A percentile compares a stretch with the other conserved stretches of the same genome.
phyloP scores from a whole-genome alignment of 139 green algal genomes.

The Chlamydomonas applanata region DNA sequence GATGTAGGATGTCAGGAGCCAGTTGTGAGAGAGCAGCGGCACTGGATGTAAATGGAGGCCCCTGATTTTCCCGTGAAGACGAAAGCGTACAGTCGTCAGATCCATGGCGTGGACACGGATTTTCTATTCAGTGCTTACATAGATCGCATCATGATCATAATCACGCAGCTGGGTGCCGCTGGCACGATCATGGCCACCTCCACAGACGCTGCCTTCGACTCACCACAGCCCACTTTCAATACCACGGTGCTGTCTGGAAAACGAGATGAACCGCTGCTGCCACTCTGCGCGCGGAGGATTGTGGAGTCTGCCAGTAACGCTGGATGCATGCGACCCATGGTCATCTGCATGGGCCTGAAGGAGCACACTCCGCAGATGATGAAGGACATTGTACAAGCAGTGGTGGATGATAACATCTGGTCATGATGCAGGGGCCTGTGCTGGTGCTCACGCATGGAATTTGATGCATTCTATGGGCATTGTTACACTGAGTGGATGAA shows the following conservation, averaged over 20 bases:
- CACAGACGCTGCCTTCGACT: constrained; percentile 1
- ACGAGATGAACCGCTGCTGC: constrained; percentile 41
- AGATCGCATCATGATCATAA: constrained; percentile 40
- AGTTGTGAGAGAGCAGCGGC: neutral
- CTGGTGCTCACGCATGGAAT: too few species aligned
- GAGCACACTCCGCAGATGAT: constrained; percentile 21
- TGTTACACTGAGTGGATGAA: too few species aligned
- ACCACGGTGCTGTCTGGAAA: constrained; percentile 39
- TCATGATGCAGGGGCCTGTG: neutral
- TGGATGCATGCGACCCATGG: constrained; percentile 40
- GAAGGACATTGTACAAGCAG: constrained; percentile 29
- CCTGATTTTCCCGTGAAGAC: constrained; percentile 30
- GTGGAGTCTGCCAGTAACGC: constrained; percentile 21
- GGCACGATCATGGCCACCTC: constrained; percentile 40
- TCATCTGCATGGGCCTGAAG: constrained; percentile 45
- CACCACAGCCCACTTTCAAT: constrained; percentile 35
- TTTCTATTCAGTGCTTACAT: constrained; percentile 41
- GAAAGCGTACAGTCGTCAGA: constrained; percentile 17
- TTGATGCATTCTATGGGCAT: too few species aligned
- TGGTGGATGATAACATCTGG: constrained; percentile 33
- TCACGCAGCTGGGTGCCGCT: constrained; percentile 40
- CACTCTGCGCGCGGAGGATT: constrained; percentile 41
- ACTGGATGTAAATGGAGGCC: neutral
- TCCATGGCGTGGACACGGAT: constrained; percentile 34
- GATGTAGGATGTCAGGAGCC: neutral